Evolutionary conservation across 2,329 filamentous ascomycete species (phyloP).

Genomic region (Scopulariopsis brevicaulis): DNA sequence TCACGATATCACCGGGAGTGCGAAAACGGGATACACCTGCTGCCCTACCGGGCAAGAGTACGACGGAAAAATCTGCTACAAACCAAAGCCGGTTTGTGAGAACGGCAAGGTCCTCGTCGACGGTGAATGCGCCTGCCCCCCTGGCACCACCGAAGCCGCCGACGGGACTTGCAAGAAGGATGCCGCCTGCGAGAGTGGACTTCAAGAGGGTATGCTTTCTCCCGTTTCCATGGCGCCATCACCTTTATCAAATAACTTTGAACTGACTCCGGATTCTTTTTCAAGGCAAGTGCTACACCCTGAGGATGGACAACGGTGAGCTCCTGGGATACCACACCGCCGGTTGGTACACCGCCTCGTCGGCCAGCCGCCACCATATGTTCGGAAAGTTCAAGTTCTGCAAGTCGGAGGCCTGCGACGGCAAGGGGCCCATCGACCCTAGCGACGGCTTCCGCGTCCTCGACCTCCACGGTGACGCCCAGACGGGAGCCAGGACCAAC

Average conservation of each 20-base stretch:
- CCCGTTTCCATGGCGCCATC: background rate
- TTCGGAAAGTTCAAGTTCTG: slow-evolving; percentile 11
- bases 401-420: slow-evolving; percentile 7
- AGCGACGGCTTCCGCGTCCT: slow-evolving; percentile 6
- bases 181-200: background rate
- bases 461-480: slow-evolving; percentile 8
- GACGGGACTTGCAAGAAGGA: slow-evolving; percentile 4
- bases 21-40: slow-evolving; percentile 8
- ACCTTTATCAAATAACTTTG: background rate
- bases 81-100: slow-evolving; percentile 6
- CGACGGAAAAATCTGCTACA: slow-evolving; percentile 6
- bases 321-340: slow-evolving; percentile 7
- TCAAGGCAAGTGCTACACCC: slow-evolving; percentile 10
- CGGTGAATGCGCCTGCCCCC: slow-evolving; percentile 8
- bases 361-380: slow-evolving; percentile 9
- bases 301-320: slow-evolving; percentile 32
- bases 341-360: slow-evolving; percentile 7
- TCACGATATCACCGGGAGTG: slow-evolving; percentile 8
- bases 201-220: background rate
- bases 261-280: background rate
- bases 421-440: slow-evolving; percentile 6
- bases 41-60: slow-evolving; percentile 7
- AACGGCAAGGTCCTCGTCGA: slow-evolving; percentile 9
- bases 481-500: background rate
- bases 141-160: slow-evolving; percentile 3